Evolutionary conservation across 73 alveolate genomes (phyloP).

Genomic region (Stentor coeruleus): DNA sequence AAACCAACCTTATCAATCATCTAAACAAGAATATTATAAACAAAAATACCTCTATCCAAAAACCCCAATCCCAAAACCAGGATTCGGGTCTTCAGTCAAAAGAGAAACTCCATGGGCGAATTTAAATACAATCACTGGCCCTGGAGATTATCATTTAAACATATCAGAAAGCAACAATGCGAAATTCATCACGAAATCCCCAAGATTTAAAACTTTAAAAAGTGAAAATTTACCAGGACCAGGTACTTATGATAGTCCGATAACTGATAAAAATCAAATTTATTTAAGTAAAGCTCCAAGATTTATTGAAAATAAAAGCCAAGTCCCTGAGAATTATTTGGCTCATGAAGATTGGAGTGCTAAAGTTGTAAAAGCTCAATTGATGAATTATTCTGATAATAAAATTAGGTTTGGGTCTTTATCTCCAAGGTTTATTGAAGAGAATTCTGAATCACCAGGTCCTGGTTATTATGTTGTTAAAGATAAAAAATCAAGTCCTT

Average conservation of each 20-base stretch:
- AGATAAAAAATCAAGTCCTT: neutral
- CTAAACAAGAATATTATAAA: neutral
- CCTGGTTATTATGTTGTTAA: neutral
- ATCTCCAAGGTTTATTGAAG: neutral
- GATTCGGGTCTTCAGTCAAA: neutral
- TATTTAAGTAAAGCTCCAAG: neutral
- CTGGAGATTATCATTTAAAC: neutral
- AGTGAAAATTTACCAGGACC: neutral
- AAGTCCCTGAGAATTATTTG: neutral
- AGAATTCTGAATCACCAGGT: neutral
- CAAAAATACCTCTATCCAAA: neutral
- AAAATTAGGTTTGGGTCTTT: neutral
- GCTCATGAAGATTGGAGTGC: slow-evolving; percentile 11
- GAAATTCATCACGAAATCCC: neutral
- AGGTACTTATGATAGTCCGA: neutral
- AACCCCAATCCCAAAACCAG: neutral
- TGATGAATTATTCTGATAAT: too few species aligned
- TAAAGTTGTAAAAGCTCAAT: too few species aligned
- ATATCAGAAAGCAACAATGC: neutral
- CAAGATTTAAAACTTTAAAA: neutral
- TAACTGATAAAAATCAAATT: neutral
- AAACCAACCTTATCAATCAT: neutral
- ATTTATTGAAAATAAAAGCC: neutral
- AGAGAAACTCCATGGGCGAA: neutral
- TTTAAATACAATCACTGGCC: neutral